A percentile compares a stretch with the other conserved stretches of the same genome.
These are phyloP conservation scores for Aegilops speltoides DNA, from an alignment of 176 grass and related monocot species.

Conservation along the genomic window DNA sequence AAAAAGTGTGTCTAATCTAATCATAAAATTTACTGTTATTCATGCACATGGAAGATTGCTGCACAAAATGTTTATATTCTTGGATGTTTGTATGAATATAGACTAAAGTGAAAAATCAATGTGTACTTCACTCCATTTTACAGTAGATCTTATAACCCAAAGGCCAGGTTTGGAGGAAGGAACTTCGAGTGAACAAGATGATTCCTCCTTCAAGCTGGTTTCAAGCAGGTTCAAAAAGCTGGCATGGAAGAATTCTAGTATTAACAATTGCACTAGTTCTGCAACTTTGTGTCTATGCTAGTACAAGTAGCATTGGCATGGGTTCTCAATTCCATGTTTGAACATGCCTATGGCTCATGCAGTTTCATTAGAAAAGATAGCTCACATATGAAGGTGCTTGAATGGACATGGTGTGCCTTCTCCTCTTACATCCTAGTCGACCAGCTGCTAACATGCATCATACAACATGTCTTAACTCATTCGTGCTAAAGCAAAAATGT, in stretches of 20 bases:
- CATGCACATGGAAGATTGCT: not conserved
- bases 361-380: slow-evolving; percentile 3
- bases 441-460: not conserved
- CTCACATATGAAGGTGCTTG: slow-evolving; percentile 9
- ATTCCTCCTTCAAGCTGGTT: not conserved
- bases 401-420: not conserved
- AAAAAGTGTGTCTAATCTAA: not conserved
- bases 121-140: slow-evolving; percentile 3
- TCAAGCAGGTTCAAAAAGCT: not conserved
- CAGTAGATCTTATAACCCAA: not conserved
- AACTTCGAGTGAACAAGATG: not conserved
- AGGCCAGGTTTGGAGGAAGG: not conserved
- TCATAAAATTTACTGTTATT: not conserved
- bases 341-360: not conserved
- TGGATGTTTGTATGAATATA: not conserved
- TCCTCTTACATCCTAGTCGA: not conserved
- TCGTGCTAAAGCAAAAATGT: not conserved
- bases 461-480: not conserved
- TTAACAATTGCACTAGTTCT: not conserved
- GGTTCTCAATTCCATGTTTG: not conserved
- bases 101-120: slow-evolving; percentile 6
- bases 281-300: not conserved
- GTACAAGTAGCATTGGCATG: not conserved
- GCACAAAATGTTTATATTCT: not conserved
- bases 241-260: not conserved